Evolutionary conservation across 306 rosid genomes (phyloP).

Genomic region (Coriaria nepalensis): DNA sequence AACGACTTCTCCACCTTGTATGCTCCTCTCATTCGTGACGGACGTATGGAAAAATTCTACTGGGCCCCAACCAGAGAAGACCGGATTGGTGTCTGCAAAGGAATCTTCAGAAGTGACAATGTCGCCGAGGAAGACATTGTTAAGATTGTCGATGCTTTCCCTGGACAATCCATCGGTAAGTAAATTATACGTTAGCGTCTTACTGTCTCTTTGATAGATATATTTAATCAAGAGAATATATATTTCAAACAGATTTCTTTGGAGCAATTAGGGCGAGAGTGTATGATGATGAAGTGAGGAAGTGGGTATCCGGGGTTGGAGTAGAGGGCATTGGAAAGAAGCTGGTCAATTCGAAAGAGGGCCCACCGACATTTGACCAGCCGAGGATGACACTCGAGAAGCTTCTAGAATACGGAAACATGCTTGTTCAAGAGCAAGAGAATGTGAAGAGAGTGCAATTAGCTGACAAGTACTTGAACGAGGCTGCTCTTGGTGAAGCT

Average conservation of each 20-base stretch:
- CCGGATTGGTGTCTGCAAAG: conserved; percentile 75
- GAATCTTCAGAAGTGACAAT: conserved; percentile 66
- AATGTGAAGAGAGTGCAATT: conserved; percentile 49
- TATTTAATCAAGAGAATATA: neutral
- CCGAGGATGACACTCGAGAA: conserved; percentile 32
- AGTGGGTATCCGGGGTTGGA: conserved; percentile 28
- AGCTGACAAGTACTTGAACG: conserved; percentile 44
- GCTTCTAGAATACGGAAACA: conserved; percentile 41
- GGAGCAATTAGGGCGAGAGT: conserved; percentile 44
- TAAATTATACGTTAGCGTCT: neutral
- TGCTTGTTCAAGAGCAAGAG: conserved; percentile 45
- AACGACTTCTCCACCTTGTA: conserved; percentile 90
- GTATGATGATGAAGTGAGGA: conserved; percentile 47
- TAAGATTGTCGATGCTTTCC: conserved; percentile 84
- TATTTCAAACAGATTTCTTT: conserved; percentile 23
- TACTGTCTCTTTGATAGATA: neutral
- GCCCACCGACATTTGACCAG: conserved; percentile 37
- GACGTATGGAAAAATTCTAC: conserved; percentile 99
- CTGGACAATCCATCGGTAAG: conserved; percentile 92
- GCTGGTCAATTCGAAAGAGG: conserved; percentile 42
- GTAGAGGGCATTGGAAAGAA: conserved; percentile 24
- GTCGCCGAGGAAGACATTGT: conserved; percentile 31
- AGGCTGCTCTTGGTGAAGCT: conserved; percentile 44
- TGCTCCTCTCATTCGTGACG: conserved; percentile 98
- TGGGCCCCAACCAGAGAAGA: conserved; percentile 96